Percentiles rank a stretch among this genome's conserved stretches.
phyloP scores from a whole-genome alignment of 2,329 filamentous ascomycete genomes.

The Cryphonectria radicalis region DNA sequence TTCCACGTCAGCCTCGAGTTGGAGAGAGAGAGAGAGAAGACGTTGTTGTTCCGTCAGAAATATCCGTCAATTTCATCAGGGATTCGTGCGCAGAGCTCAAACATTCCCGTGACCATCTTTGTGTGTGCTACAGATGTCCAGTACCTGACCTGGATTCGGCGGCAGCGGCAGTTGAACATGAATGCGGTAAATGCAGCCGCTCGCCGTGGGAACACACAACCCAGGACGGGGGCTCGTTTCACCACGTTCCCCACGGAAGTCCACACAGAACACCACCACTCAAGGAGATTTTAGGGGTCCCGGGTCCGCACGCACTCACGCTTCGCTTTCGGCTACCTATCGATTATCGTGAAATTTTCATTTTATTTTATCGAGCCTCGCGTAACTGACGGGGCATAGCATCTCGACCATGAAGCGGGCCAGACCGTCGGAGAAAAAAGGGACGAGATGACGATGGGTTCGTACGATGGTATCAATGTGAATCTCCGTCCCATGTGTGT shows the following conservation, averaged over 20 bases:
- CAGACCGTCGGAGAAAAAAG: neutral
- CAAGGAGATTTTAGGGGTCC: constrained; percentile 5
- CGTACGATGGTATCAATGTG: neutral
- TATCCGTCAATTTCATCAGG: neutral
- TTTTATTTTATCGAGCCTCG: neutral
- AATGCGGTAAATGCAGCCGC: constrained; percentile 1
- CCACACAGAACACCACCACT: constrained; percentile 1
- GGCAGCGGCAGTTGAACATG: neutral
- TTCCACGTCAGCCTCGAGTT: neutral
- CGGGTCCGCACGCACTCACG: neutral
- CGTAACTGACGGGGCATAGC: neutral
- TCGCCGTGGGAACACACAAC: neutral
- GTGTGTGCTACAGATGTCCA: neutral
- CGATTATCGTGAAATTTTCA: neutral
- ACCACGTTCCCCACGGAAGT: neutral
- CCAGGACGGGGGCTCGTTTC: constrained; percentile 1
- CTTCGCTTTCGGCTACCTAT: neutral
- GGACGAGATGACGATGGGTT: neutral
- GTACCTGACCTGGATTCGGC: neutral
- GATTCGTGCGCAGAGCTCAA: neutral
- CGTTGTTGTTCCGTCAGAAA: neutral
- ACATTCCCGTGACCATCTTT: neutral
- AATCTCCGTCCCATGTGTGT: neutral
- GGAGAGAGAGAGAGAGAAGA: neutral
- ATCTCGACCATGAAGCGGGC: neutral